Percentiles rank a stretch among this genome's conserved stretches.
phyloP scores from a whole-genome alignment of 129 eudicot species.

The Helianthus annuus region DNA sequence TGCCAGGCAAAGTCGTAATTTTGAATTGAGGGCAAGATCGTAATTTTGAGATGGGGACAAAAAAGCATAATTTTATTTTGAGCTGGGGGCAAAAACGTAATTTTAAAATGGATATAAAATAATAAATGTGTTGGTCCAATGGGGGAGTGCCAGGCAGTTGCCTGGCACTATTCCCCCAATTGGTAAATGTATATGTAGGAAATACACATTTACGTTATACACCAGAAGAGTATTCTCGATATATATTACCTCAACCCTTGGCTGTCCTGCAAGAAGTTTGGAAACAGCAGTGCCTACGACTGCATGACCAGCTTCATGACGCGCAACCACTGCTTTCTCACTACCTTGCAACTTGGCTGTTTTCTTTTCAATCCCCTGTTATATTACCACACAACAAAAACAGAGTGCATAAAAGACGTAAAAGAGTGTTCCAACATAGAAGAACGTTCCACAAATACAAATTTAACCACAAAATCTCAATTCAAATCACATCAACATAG shows the following conservation, averaged over 20 bases:
- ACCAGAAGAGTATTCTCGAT: not conserved
- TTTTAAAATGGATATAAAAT: no score
- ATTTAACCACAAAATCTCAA: no score
- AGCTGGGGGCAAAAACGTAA: no score
- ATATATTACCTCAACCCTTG: constrained; percentile 79
- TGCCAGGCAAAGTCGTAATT: no score
- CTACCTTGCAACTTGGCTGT: constrained; percentile 85
- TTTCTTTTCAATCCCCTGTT: constrained; percentile 97
- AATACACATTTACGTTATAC: no score
- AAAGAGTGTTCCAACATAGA: constrained; percentile 2
- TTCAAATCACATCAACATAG: not conserved
- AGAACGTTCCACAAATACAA: not conserved
- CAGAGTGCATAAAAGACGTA: not conserved
- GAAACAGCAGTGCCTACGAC: constrained; percentile 99
- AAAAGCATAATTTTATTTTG: no score
- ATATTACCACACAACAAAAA: not conserved
- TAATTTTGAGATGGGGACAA: no score
- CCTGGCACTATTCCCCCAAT: no score
- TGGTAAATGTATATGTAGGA: no score
- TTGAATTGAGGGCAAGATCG: no score
- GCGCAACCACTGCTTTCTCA: constrained; percentile 98
- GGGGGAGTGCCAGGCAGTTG: no score
- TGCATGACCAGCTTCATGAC: constrained; percentile 99
- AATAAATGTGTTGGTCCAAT: no score
- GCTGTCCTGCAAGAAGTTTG: constrained; percentile 93